phyloP scores from a whole-genome alignment of 306 rosid species.

The Cyamopsis tetragonoloba region DNA sequence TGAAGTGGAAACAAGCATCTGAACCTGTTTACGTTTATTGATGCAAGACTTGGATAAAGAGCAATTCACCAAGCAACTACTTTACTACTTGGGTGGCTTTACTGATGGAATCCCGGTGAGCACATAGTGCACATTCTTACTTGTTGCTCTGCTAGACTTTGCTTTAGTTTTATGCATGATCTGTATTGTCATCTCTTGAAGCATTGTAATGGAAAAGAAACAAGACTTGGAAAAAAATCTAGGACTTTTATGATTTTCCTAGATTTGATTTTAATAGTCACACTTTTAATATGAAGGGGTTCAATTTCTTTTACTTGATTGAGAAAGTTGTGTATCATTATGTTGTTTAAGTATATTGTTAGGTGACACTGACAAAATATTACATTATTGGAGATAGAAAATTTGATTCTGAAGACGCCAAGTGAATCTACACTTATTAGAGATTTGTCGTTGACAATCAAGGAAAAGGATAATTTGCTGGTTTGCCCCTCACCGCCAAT shows the following conservation, averaged over 20 bases:
- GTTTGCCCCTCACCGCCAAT: constrained; percentile 17
- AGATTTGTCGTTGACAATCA: constrained; percentile 59
- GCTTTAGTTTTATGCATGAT: constrained; percentile 32
- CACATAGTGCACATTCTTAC: constrained; percentile 83
- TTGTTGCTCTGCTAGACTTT: constrained; percentile 70
- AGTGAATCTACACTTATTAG: constrained; percentile 61
- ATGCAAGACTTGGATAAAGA: constrained; percentile 93
- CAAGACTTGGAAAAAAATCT: not conserved
- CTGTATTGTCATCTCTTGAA: not conserved
- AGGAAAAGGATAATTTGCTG: constrained; percentile 70
- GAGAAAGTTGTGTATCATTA: not conserved
- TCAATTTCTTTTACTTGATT: constrained; percentile 3
- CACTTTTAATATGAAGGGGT: not conserved
- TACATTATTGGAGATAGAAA: constrained; percentile 59
- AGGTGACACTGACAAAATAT: not conserved
- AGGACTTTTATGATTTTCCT: not conserved
- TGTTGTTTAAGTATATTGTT: not conserved
- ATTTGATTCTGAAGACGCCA: constrained; percentile 78
- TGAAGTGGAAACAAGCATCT: constrained; percentile 34
- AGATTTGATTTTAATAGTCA: not conserved
- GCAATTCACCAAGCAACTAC: constrained; percentile 80
- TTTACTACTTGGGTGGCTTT: constrained; percentile 87
- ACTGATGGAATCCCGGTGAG: constrained; percentile 99
- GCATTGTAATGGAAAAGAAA: not conserved
- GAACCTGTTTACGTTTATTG: constrained; percentile 28